Percentiles rank a stretch among this genome's conserved stretches.
phyloP scores from a whole-genome alignment of 768 basidiomycete genomes.

The Serendipita sp. region DNA sequence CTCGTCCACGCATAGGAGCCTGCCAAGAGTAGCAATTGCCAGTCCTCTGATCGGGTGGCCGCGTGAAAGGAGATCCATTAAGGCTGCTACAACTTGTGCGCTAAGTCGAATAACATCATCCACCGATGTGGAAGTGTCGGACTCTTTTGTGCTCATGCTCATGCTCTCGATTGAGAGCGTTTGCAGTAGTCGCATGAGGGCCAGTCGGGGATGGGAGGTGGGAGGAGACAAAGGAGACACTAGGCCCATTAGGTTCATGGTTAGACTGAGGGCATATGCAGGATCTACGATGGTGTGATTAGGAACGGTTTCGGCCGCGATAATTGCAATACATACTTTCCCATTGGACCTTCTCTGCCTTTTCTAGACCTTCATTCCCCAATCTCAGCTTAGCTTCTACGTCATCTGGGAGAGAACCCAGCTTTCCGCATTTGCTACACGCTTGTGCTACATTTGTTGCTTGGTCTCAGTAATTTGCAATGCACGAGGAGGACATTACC shows the following conservation, averaged over 20 bases:
- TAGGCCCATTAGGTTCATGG: slow-evolving; percentile 49
- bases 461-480: neutral
- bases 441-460: neutral
- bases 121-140: slow-evolving; percentile 19
- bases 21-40: slow-evolving; percentile 63
- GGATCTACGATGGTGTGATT: slow-evolving; percentile 30
- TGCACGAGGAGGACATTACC: neutral
- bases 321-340: slow-evolving; percentile 27
- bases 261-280: slow-evolving; percentile 38
- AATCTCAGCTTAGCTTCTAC: slow-evolving; percentile 49
- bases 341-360: slow-evolving; percentile 47
- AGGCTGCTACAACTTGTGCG: slow-evolving; percentile 35
- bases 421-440: slow-evolving; percentile 40
- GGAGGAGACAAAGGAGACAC: slow-evolving; percentile 44
- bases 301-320: neutral
- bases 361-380: slow-evolving; percentile 59
- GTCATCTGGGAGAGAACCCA: slow-evolving; percentile 32
- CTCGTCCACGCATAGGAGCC: slow-evolving; percentile 67
- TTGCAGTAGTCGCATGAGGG: slow-evolving; percentile 52
- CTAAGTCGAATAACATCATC: slow-evolving; percentile 48
- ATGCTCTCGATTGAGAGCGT: slow-evolving; percentile 42
- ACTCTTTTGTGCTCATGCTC: slow-evolving; percentile 26
- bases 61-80: slow-evolving; percentile 33
- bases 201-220: slow-evolving; percentile 62
- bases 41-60: slow-evolving; percentile 71